Percentiles rank a stretch among this genome's conserved stretches.
Conservation (phyloP, 2,329 filamentous ascomycete genomes). For the Penicillium nordicum region DNA sequence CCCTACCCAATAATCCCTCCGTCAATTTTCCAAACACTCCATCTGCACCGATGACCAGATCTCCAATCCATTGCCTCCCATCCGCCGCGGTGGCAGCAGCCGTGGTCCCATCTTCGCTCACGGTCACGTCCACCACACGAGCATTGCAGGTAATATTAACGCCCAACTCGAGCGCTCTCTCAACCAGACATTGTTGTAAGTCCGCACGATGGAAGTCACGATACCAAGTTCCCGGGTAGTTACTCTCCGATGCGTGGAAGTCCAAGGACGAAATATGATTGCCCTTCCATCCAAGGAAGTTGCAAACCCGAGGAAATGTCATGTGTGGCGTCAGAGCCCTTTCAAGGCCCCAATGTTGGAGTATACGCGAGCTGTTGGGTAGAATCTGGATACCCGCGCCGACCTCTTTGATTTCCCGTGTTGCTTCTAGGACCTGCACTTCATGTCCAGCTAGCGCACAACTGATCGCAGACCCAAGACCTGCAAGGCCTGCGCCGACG, state of each 20-base stretch:
- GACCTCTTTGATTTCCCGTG: conserved; percentile 27
- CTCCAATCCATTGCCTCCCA: conserved; percentile 23
- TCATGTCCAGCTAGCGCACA: conserved; percentile 25
- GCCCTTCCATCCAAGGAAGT: conserved; percentile 55
- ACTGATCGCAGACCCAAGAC: conserved; percentile 27
- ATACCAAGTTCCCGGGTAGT: conserved; percentile 43
- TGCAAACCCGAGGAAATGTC: conserved; percentile 44
- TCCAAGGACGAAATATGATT: conserved; percentile 49
- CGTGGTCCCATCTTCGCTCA: conserved; percentile 29
- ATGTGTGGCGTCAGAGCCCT: conserved; percentile 39
- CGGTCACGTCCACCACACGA: conserved; percentile 43
- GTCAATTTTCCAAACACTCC: conserved; percentile 37
- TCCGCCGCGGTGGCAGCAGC: conserved; percentile 37
- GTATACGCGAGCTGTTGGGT: conserved; percentile 39
- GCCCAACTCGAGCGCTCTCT: conserved; percentile 49
- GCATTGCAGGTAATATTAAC: conserved; percentile 46
- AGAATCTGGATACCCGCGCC: conserved; percentile 31
- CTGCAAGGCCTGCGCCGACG: conserved; percentile 28
- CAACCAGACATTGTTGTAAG: conserved; percentile 49
- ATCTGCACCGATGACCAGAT: conserved; percentile 28
- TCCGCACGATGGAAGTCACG: conserved; percentile 57
- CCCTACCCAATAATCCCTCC: conserved; percentile 44
- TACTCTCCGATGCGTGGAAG: conserved; percentile 41
- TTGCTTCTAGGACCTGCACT: conserved; percentile 25
- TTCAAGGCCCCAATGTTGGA: conserved; percentile 43